These are phyloP conservation scores for Phallus indusiatus DNA, from an alignment of 768 basidiomycete genomes.

Conservation along the genomic window DNA sequence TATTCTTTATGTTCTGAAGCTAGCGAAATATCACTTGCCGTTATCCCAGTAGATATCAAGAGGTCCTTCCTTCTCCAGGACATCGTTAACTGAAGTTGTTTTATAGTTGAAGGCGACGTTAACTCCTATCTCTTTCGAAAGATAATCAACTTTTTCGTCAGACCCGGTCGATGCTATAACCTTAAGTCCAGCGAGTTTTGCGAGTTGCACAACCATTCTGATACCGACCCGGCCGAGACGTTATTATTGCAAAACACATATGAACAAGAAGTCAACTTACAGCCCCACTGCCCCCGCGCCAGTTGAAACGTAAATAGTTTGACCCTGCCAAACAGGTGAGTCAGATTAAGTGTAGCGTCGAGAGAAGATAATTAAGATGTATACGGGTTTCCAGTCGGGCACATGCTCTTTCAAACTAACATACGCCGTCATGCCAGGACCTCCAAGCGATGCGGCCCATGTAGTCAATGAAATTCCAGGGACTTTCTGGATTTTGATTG, in stretches of 20 bases:
- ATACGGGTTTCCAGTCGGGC: slow-evolving; percentile 1
- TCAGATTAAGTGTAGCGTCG: background rate
- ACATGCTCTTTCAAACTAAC: background rate
- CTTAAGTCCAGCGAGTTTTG: slow-evolving; percentile 35
- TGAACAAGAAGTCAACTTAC: slow-evolving; percentile 7
- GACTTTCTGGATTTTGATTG: background rate
- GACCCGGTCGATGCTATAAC: slow-evolving; percentile 66
- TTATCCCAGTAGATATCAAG: slow-evolving; percentile 35
- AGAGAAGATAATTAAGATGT: background rate
- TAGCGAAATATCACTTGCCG: background rate
- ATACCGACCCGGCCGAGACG: background rate
- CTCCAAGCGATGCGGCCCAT: background rate
- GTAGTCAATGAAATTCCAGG: background rate
- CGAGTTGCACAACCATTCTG: slow-evolving; percentile 30
- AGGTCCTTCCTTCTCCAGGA: slow-evolving; percentile 47
- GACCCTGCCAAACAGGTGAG: slow-evolving; percentile 14
- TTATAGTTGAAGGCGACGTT: slow-evolving; percentile 73
- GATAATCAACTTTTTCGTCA: slow-evolving; percentile 57
- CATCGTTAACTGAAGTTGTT: slow-evolving; percentile 39
- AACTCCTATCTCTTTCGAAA: slow-evolving; percentile 43
- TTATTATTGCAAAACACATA: too few species aligned
- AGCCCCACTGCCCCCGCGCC: slow-evolving; percentile 27
- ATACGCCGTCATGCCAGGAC: background rate
- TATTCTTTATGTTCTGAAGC: background rate
- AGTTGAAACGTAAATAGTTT: slow-evolving; percentile 27